A percentile compares a stretch with the other conserved stretches of the same genome.
These are phyloP conservation scores for Picochlorum sp. DNA, from an alignment of 139 green algal genomes.

Conservation along the genomic window DNA sequence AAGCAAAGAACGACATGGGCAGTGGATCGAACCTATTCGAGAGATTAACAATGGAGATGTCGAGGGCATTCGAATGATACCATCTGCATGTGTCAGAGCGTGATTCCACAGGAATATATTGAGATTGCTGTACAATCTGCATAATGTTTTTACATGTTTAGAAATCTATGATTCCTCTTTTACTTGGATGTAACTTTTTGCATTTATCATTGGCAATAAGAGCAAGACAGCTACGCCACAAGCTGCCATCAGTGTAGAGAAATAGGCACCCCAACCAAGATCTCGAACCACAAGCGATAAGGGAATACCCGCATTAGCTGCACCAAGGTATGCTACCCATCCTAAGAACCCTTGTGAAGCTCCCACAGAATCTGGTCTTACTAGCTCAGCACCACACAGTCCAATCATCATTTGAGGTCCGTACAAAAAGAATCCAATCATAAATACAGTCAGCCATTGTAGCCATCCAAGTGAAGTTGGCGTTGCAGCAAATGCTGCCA, in stretches of 20 bases:
- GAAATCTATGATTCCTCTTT: background rate
- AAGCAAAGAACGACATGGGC: background rate
- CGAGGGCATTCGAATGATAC: background rate
- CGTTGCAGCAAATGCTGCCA: constrained; percentile 60
- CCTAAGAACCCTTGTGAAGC: constrained; percentile 91
- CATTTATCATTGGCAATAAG: constrained; percentile 80
- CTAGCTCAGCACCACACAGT: constrained; percentile 90
- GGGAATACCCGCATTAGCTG: constrained; percentile 79
- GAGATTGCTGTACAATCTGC: background rate
- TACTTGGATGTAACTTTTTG: constrained; percentile 72
- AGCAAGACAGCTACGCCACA: constrained; percentile 72
- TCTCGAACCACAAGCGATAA: constrained; percentile 90
- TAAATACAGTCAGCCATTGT: constrained; percentile 86
- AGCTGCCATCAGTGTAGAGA: constrained; percentile 68
- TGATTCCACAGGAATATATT: background rate
- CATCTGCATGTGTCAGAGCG: background rate
- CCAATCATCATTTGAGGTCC: constrained; percentile 93
- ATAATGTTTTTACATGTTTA: background rate
- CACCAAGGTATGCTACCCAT: constrained; percentile 61
- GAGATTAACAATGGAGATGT: background rate
- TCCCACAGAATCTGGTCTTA: constrained; percentile 73
- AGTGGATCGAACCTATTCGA: background rate
- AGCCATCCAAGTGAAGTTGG: constrained; percentile 44
- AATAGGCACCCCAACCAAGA: constrained; percentile 84
- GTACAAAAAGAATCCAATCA: constrained; percentile 93